These are phyloP conservation scores for Solanum pinnatisectum DNA, from an alignment of 257 asterid species.

Conservation along the genomic window DNA sequence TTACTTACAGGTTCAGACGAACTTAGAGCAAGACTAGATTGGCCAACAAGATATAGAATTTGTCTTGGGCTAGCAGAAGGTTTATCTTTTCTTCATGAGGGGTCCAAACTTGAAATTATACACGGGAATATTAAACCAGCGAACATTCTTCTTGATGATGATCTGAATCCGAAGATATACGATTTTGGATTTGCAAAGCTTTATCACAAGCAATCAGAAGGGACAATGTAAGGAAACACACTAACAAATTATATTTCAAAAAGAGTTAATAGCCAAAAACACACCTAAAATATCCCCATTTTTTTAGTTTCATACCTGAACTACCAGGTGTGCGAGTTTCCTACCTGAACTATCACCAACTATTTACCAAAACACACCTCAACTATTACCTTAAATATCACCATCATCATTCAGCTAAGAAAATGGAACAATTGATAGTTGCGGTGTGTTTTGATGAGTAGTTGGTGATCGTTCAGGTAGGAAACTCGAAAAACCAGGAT, in stretches of 20 bases:
- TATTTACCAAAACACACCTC: background rate
- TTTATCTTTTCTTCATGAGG: constrained; percentile 1
- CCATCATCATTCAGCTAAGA: background rate
- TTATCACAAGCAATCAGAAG: background rate
- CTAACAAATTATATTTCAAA: background rate
- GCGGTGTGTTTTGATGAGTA: background rate
- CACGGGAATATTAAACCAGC: constrained; percentile 1
- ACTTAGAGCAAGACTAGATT: background rate
- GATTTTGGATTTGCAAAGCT: constrained; percentile 8
- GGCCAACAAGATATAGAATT: background rate
- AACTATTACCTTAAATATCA: background rate
- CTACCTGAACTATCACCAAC: background rate
- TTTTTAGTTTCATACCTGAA: background rate
- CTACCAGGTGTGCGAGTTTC: background rate
- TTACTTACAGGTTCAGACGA: background rate
- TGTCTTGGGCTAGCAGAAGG: constrained; percentile 9
- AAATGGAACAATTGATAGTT: background rate
- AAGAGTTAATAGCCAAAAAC: background rate
- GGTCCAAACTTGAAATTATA: background rate
- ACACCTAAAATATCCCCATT: background rate
- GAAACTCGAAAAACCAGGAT: background rate
- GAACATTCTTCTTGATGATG: background rate
- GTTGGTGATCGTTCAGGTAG: background rate
- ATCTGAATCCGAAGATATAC: constrained; percentile 3
- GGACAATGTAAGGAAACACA: background rate